A percentile compares a stretch with the other conserved stretches of the same genome.
These are phyloP conservation scores for Epichloe gansuensis DNA, from an alignment of 2,329 filamentous ascomycete species.

Conservation along the genomic window DNA sequence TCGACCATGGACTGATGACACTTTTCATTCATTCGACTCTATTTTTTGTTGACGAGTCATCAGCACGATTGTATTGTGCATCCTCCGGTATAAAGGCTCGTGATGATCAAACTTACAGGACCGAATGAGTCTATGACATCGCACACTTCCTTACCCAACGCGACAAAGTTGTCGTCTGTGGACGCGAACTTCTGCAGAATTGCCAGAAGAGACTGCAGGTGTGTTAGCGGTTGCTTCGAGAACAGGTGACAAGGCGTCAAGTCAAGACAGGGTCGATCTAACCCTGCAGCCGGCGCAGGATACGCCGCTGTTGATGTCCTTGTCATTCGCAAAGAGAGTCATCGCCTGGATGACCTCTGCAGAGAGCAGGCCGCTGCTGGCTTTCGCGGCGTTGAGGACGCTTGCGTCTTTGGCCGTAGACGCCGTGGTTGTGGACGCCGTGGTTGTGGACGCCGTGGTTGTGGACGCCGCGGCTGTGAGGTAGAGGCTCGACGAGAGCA, in stretches of 20 bases:
- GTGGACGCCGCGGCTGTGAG: neutral
- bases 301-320: neutral
- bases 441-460: neutral
- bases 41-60: neutral
- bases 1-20: neutral
- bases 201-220: neutral
- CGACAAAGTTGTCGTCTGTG: neutral
- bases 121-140: neutral
- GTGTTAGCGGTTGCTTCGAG: no score
- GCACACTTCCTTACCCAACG: neutral
- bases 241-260: neutral
- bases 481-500: neutral
- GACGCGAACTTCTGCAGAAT: neutral
- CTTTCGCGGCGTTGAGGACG: neutral
- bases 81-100: no score
- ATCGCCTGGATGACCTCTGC: neutral
- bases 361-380: neutral
- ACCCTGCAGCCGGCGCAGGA: neutral
- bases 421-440: no score
- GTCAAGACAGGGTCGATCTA: neutral
- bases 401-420: neutral
- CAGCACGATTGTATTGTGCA: no score
- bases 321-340: neutral
- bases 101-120: neutral
- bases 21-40: neutral